Percentiles rank a stretch among this genome's conserved stretches.
These are phyloP conservation scores for Neonectria faginata DNA, from an alignment of 2,329 filamentous ascomycete genomes.

Conservation along the genomic window DNA sequence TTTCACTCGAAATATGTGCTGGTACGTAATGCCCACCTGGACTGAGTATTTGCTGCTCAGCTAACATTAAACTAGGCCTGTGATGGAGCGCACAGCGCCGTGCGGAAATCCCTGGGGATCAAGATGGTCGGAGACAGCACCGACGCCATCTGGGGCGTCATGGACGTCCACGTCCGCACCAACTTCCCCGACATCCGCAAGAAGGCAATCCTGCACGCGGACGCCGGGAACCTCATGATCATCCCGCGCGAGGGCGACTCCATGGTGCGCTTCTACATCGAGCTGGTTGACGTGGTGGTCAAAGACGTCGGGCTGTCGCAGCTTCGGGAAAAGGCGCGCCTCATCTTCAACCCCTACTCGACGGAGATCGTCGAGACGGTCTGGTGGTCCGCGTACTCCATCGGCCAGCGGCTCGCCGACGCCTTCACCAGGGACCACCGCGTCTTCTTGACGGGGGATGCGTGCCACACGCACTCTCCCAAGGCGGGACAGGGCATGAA, in stretches of 20 bases:
- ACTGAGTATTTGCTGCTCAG: background rate
- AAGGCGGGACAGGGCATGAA: constrained; percentile 79
- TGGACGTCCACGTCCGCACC: constrained; percentile 55
- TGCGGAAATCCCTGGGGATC: constrained; percentile 67
- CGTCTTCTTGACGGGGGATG: constrained; percentile 77
- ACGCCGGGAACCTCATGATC: constrained; percentile 65
- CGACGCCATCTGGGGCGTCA: constrained; percentile 59
- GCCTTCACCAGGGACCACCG: constrained; percentile 65
- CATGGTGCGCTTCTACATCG: constrained; percentile 69
- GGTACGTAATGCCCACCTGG: constrained; percentile 20
- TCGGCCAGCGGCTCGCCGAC: constrained; percentile 71
- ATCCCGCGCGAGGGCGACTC: constrained; percentile 69
- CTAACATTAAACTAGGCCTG: constrained; percentile 10
- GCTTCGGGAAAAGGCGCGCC: constrained; percentile 53
- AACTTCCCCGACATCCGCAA: constrained; percentile 73
- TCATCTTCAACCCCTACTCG: constrained; percentile 65
- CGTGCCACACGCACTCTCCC: constrained; percentile 65
- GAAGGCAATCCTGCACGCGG: constrained; percentile 53
- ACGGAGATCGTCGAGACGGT: constrained; percentile 61
- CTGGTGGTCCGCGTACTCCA: constrained; percentile 75
- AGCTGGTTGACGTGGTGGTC: constrained; percentile 7
- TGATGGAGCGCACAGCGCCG: constrained; percentile 53
- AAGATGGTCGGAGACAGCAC: constrained; percentile 67
- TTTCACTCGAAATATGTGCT: constrained; percentile 38
- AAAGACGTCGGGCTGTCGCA: background rate